Evolutionary conservation across 345 rosid genomes (phyloP), one percentile per base, ranked within the genome.

Genomic region (Melastoma malabathricum): DNA sequence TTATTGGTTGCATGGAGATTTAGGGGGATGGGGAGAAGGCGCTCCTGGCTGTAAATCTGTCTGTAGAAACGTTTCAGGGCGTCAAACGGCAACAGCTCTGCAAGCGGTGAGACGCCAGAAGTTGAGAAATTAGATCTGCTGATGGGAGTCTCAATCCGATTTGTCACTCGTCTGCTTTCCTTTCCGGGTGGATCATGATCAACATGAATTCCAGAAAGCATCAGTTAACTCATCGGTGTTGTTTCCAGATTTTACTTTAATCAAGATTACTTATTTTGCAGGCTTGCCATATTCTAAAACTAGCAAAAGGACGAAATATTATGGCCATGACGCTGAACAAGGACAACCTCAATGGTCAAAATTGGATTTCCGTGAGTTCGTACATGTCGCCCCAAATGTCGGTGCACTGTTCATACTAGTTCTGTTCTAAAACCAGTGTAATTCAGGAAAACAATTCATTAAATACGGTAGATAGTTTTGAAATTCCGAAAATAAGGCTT

Each of bases 1-100:
- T n/a, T n/a, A n/a, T n/a, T n/a, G n/a, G 86, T 61, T 92, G 94
- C 83, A 77, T 92, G 69, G 88, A 87, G 75, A 68, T 92, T 62
- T 88, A 94, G 17, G 65, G 58, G 44, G 94, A 92, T 63, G 93
- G 98, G 61, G 70, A 64, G 55, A 76, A 64, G 51, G 95, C 84
- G 43, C 71, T 92, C 75, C 64, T 84, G 55, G 98, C 78, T 58
- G 57, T 87, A 65, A 87, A 78, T 59, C 73, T 82, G 13, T 55
- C 72, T 66, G 64, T 57, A n/a, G n/a, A n/a, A n/a, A n/a, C n/a
- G n/a, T n/a, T n/a, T n/a, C n/a, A n/a, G 57, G 51, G 57, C 43
- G 54, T 44, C 19, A 52, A 52, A n/a, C 56, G 60, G 46, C 44
- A 56, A 58, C 61, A 54, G 34, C 18, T n/a, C n/a, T n/a, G n/a